Percentiles rank a stretch among this genome's conserved stretches.
These are phyloP conservation scores for Brassica napus DNA, from an alignment of 345 rosid species.

Conservation along the genomic window Da-Ae NC_063446.1:3837001-3837500, in stretches of 20 bases:
- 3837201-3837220: not conserved
- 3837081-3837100: not conserved
- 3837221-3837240: not conserved
- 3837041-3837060: slow-evolving; percentile 18
- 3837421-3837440: too few species aligned
- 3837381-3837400: too few species aligned
- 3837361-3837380: too few species aligned
- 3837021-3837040: slow-evolving; percentile 25
- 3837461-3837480: too few species aligned
- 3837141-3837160: not conserved
- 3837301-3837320: not conserved
- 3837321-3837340: not conserved
- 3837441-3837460: too few species aligned
- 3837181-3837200: not conserved
- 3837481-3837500: too few species aligned
- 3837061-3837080: not conserved
- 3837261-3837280: not conserved
- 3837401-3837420: too few species aligned
- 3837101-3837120: not conserved
- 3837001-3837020: slow-evolving; percentile 18
- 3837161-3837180: not conserved
- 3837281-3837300: not conserved
- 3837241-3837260: not conserved
- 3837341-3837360: not conserved
- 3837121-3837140: not conserved